phyloP scores from a whole-genome alignment of 352 stramenopile genomes.

The Elongisporangium undulatum region DNA sequence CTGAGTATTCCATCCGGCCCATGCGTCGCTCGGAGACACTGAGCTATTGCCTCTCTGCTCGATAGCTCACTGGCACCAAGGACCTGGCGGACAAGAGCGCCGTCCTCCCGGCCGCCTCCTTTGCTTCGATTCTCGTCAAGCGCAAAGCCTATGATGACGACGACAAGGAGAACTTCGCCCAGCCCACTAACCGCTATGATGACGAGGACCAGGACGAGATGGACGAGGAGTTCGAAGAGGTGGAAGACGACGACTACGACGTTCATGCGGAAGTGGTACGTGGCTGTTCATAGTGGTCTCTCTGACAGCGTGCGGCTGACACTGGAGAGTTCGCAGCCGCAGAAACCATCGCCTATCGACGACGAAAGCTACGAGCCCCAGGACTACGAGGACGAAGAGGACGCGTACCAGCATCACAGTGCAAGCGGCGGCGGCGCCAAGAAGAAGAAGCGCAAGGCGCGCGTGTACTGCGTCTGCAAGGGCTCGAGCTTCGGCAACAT shows the following conservation, averaged over 20 bases:
- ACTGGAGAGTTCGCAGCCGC: background rate
- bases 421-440: slow-evolving; percentile 7
- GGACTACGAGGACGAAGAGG: slow-evolving; percentile 3
- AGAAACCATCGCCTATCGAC: background rate
- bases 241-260: slow-evolving; percentile 3
- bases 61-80: background rate
- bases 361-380: slow-evolving; percentile 1
- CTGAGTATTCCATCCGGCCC: background rate
- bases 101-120: background rate
- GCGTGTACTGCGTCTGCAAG: slow-evolving; percentile 75
- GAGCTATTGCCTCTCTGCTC: background rate
- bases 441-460: slow-evolving; percentile 66
- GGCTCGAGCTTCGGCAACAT: slow-evolving; percentile 72
- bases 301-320: background rate
- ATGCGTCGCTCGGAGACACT: background rate
- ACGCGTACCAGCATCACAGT: background rate
- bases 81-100: background rate
- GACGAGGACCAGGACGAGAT: slow-evolving; percentile 17
- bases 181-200: slow-evolving; percentile 6
- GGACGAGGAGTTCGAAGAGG: slow-evolving; percentile 11
- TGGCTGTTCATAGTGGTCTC: background rate
- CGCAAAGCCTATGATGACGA: slow-evolving; percentile 6
- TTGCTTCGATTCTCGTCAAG: background rate
- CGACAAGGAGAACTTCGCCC: slow-evolving; percentile 31
- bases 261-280: slow-evolving; percentile 1